A percentile compares a stretch with the other conserved stretches of the same genome.
These are phyloP conservation scores for Podaxis sp. DNA, from an alignment of 768 basidiomycete species.

Conservation along the genomic window DNA sequence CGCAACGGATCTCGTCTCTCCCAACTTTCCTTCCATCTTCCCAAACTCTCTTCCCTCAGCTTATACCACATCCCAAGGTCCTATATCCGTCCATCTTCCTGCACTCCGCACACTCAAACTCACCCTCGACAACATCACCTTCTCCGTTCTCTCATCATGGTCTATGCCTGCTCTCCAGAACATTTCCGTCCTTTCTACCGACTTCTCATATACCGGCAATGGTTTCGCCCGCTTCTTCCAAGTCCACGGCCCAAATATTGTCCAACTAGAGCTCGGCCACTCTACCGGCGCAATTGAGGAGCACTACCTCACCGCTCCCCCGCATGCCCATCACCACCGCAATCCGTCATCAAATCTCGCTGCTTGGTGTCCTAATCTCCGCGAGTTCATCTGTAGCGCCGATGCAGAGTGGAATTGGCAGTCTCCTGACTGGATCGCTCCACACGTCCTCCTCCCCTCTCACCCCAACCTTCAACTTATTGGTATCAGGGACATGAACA, in stretches of 20 bases:
- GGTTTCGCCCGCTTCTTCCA: constrained; percentile 69
- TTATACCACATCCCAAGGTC: constrained; percentile 22
- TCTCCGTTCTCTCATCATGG: constrained; percentile 66
- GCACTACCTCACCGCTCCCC: constrained; percentile 56
- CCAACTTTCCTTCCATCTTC: constrained; percentile 13
- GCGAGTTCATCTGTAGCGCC: constrained; percentile 70
- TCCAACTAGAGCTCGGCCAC: constrained; percentile 73
- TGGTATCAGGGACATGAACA: constrained; percentile 71
- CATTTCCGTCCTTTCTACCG: constrained; percentile 67
- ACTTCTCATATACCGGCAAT: constrained; percentile 66
- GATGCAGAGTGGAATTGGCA: constrained; percentile 85
- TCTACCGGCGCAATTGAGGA: constrained; percentile 67
- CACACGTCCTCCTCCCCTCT: constrained; percentile 66
- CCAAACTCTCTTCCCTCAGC: constrained; percentile 18
- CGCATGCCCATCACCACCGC: constrained; percentile 32
- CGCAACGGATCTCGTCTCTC: constrained; percentile 42
- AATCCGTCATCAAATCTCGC: constrained; percentile 39
- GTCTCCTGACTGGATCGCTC: constrained; percentile 78
- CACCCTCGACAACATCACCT: constrained; percentile 70
- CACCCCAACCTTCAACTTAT: constrained; percentile 66
- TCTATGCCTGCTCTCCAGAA: constrained; percentile 61
- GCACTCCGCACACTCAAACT: constrained; percentile 67
- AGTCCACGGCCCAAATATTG: constrained; percentile 59
- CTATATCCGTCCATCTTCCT: constrained; percentile 50
- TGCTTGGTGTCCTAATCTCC: constrained; percentile 69